Base-by-base conservation (phyloP, 2,329 filamentous ascomycete species). In the Colletotrichum phormii region DNA sequence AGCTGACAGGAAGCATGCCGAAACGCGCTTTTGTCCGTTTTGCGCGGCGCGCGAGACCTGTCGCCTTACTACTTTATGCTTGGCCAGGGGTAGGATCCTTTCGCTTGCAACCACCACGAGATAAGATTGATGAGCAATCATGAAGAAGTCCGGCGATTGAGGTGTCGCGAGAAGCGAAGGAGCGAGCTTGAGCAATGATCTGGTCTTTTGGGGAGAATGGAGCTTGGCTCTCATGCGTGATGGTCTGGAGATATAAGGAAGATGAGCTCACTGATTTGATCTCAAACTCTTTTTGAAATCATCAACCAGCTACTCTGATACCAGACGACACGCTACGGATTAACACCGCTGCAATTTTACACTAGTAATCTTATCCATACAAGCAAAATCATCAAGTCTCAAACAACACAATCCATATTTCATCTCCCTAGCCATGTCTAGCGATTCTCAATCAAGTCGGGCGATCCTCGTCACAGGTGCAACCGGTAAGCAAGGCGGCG, bases 401-500 rank as follows among this genome's bases (percentile, higher is more conserved):
- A 51, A 51, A 51, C 11, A 7, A 18, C n/a, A 51, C 46, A 22
- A 22, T 18, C 9, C 6, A 18, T 7, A 51, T 13, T 51, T 51
- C 15, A 7, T 51, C 46, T 51, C 46, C 11, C 6, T 7, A 18
- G n/a, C 46, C n/a, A 51, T 51, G 46, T 51, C 46, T 51, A 18
- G 15, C 46, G n/a, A 51, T 22, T 51, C 54, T 18, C 15, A 22
- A 11, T 26, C 6, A n/a, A 64, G 37, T 51, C 26, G 37, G 75
- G 51, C 64, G n/a, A 66, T 81, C 46, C 75, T 83, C 42, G 74
- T 82, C 49, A 78, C 78, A 5, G 81, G 81, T n/a, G 81, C 80
- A 18, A 83, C 82, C 3, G 82, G 82, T 55, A 81, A 81, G 54
- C 82, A 83, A 76, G 81, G 82, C 13, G 77, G 80, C 22, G 75